Evolutionary conservation across 345 rosid genomes (phyloP), one percentile per base, ranked within the genome.

Genomic region (Excoecaria agallocha): DNA sequence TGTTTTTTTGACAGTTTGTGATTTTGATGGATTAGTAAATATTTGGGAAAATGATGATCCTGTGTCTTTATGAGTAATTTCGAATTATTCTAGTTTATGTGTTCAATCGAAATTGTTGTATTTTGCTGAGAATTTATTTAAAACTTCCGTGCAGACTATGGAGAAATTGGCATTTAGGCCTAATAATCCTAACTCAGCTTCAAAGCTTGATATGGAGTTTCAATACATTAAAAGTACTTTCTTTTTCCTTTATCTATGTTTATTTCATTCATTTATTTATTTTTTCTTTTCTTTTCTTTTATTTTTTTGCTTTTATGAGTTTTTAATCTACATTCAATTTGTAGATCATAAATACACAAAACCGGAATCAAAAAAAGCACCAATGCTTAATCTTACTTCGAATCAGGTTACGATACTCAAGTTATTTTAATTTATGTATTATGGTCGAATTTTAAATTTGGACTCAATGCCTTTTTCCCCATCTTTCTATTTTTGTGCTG

Each of bases 371-470:
- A 85, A 86, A 39, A 89, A 91, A 86, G 93, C 96, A 56, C 90
- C 97, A 30, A 84, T 88, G 99, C 93, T 95, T 76, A 93, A 93
- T 85, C 88, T 95, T 51, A 85, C 89, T 41, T 86, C 84, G 66
- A 80, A 72, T 77, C 96, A 91, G 95, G 97, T 94, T 68, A 57
- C 25, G 25, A 5, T 15, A 16, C 46, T 24, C 24, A 8, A 12
- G 38, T 35, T 49, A 8, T n/a, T 62, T 22, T 61, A 43, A 12
- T 22, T 38, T 52, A 8, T 22, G 20, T n/a, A 37, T 59, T 39
- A 37, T 48, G 22, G 63, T 15, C 57, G 2, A 49, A 9, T 78
- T 72, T 63, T 65, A n/a, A 15, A 20, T 48, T 48, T 50, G 22
- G 6, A 50, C 68, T 43, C 15, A 10, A 41, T 39, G 2, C 12